A percentile compares a stretch with the other conserved stretches of the same genome.
phyloP scores from a whole-genome alignment of 345 rosid genomes.

The Combretum micranthum region DNA sequence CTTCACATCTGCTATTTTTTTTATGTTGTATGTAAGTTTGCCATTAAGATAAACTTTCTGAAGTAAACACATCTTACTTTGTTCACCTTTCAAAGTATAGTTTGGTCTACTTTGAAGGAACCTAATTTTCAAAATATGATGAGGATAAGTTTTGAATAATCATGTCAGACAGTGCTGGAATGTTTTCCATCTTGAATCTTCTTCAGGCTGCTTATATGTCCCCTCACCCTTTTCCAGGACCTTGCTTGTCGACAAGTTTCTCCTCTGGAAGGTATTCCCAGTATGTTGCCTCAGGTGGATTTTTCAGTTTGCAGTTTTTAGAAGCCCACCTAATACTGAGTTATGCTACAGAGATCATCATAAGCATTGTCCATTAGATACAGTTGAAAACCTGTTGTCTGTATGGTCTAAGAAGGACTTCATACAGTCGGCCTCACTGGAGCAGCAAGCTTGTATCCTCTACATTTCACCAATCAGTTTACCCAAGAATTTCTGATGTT shows the following conservation, averaged over 20 bases:
- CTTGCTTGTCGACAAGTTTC: slow-evolving; percentile 75
- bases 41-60: too few species aligned
- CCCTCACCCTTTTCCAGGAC: slow-evolving; percentile 41
- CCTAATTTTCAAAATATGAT: too few species aligned
- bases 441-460: slow-evolving; percentile 99
- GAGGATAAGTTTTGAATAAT: too few species aligned
- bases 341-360: slow-evolving; percentile 31
- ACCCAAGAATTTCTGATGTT: slow-evolving; percentile 1
- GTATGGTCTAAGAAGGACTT: slow-evolving; percentile 83
- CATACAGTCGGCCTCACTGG: slow-evolving; percentile 61
- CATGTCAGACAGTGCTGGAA: neutral
- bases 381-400: slow-evolving; percentile 46
- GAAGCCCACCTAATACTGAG: slow-evolving; percentile 52
- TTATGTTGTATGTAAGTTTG: too few species aligned
- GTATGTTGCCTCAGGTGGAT: slow-evolving; percentile 82
- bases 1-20: too few species aligned
- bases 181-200: neutral
- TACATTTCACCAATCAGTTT: neutral
- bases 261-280: slow-evolving; percentile 95
- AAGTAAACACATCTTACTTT: too few species aligned
- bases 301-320: slow-evolving; percentile 75
- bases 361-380: slow-evolving; percentile 39
- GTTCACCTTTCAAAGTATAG: too few species aligned
- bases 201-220: neutral
- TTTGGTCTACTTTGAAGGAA: too few species aligned